These are phyloP conservation scores for Ganoderma lingzhi DNA, from an alignment of 1,284 basidiomycete genomes.

Conservation along the genomic window DNA sequence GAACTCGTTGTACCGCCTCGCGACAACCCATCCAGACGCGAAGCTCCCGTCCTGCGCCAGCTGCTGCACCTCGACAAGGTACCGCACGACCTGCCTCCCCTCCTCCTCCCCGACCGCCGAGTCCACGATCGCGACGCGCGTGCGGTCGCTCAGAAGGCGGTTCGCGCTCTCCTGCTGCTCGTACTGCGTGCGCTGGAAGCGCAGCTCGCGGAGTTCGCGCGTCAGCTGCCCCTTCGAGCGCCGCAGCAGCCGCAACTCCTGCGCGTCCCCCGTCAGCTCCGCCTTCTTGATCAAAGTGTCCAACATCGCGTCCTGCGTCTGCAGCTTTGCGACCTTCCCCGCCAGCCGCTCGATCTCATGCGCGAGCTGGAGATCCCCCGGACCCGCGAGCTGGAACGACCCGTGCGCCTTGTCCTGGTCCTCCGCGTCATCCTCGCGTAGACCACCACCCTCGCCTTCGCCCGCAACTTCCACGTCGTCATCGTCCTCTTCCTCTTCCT, in stretches of 20 bases:
- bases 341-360: conserved; percentile 82
- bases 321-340: conserved; percentile 78
- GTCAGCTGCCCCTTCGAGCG: conserved; percentile 85
- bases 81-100: conserved; percentile 90
- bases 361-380: conserved; percentile 87
- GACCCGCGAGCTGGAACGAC: conserved; percentile 76
- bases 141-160: conserved; percentile 81
- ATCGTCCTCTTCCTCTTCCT: conserved; percentile 47
- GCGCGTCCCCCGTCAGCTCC: conserved; percentile 89
- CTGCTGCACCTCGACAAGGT: conserved; percentile 93
- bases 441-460: not conserved
- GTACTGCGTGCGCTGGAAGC: conserved; percentile 91
- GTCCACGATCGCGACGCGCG: conserved; percentile 80
- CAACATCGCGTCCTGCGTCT: conserved; percentile 85
- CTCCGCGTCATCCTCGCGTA: conserved; percentile 48
- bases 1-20: conserved; percentile 95
- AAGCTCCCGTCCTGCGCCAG: conserved; percentile 78
- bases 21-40: conserved; percentile 89
- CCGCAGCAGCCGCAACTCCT: conserved; percentile 84
- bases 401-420: conserved; percentile 53
- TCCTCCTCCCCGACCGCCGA: conserved; percentile 82
- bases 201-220: conserved; percentile 84
- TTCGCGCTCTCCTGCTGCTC: conserved; percentile 91
- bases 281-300: conserved; percentile 92
- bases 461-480: conserved; percentile 51